Base-by-base conservation (phyloP, 2,329 filamentous ascomycete genomes). In the Drechslerella dactyloides region DNA sequence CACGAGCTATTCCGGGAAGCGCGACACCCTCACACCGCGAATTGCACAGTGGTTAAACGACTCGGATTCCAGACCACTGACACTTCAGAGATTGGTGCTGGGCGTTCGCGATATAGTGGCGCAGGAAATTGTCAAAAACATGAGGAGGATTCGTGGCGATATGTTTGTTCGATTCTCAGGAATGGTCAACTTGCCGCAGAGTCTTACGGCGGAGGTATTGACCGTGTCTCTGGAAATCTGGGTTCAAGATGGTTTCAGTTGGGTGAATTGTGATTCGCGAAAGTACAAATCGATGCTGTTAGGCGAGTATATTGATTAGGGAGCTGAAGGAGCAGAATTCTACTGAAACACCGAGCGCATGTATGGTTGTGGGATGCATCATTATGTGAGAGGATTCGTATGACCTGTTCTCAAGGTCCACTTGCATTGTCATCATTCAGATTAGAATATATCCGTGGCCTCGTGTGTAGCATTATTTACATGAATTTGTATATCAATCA, bases 91-190 rank as follows among this genome's bases (percentile, higher is more conserved):
- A 13, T 8, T 69, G 10, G 30, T 69, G 7, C 1, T 52, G 11
- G 51, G 24, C 1, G 40, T 69, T 13, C 8, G 30, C 1, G 27
- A n/a, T 1, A 27, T 40, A 0, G n/a, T 23, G 11, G 30, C n/a
- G 10, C 2, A 2, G 3, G 24, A 33, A 17, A 24, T 51, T 2
- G 35, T 13, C 10, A 21, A 13, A 19, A 19, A 3, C 8, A 2
- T 48, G 11, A 2, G 2, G n/a, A 33, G 8, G 3, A 21, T 48
- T 5, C 19, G 21, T 1, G 33, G 30, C 8, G 17, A 21, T 8
- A 8, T 58, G 0, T 63, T 58, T 42, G 21, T 70, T 30, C 40
- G 46, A 4, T 54, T 70, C n/a, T n/a, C 53, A 10, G 58, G 59
- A 0, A 33, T 70, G 10, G 3, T 21, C 11, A 63, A 70, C 48